Conservation (phyloP, 176 grass and related monocot species). For the Rhipidocladum racemiflorum region DNA sequence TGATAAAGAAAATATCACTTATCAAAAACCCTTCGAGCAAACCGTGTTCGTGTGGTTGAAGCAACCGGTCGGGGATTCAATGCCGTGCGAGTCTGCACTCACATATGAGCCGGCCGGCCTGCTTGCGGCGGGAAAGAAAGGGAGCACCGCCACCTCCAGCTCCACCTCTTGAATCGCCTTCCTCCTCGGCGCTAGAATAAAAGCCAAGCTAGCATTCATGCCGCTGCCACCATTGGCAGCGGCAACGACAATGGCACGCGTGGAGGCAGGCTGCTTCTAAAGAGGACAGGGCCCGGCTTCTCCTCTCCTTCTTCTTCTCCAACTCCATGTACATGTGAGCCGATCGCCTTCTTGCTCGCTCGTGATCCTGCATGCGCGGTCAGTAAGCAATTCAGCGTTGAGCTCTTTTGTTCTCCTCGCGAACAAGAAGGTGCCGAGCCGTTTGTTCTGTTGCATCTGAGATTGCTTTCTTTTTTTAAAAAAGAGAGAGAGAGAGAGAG, state of each 20-base stretch:
- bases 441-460: not conserved
- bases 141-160: not conserved
- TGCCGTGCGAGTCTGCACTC: too few species aligned
- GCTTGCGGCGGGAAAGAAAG: constrained; percentile 27
- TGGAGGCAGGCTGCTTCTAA: not conserved
- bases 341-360: not conserved
- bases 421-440: not conserved
- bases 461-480: not conserved
- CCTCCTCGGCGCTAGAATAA: not conserved
- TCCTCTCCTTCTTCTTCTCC: not conserved
- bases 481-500: too few species aligned
- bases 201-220: not conserved
- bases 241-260: not conserved
- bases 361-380: not conserved
- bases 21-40: too few species aligned
- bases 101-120: too few species aligned
- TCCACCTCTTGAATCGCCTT: not conserved
- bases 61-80: too few species aligned
- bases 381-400: not conserved
- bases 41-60: too few species aligned
- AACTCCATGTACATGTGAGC: not conserved
- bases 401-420: too few species aligned
- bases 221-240: not conserved
- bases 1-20: too few species aligned
- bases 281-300: not conserved